Evolutionary conservation across 106 monocot genomes (phyloP).

Genomic region (Dioscorea alata): DNA sequence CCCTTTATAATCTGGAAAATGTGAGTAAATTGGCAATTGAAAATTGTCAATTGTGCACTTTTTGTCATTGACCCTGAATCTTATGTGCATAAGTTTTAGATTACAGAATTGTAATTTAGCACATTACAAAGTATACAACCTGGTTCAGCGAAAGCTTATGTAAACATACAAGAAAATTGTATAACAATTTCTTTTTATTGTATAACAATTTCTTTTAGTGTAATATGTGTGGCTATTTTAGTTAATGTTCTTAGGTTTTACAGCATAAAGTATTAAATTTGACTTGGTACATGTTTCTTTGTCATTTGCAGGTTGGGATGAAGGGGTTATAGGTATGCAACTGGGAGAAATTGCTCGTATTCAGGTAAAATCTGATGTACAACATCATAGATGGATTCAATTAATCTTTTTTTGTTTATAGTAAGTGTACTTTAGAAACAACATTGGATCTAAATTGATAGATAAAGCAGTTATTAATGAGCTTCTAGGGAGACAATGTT

Average conservation of each 20-base stretch:
- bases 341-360: constrained; percentile 11
- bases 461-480: too few species aligned
- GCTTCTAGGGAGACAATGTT: too few species aligned
- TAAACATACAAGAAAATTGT: not conserved
- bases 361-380: not conserved
- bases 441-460: too few species aligned
- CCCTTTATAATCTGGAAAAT: too few species aligned
- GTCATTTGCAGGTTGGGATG: constrained; percentile 8
- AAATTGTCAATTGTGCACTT: too few species aligned
- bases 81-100: too few species aligned
- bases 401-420: too few species aligned
- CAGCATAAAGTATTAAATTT: not conserved
- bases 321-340: constrained; percentile 11
- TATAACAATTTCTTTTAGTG: not conserved
- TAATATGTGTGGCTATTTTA: not conserved
- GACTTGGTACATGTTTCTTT: not conserved
- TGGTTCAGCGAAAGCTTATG: not conserved
- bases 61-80: too few species aligned
- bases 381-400: too few species aligned
- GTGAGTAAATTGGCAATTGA: too few species aligned
- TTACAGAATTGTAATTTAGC: too few species aligned
- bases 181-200: not conserved
- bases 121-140: not conserved
- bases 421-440: too few species aligned
- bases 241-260: not conserved